These are phyloP conservation scores for Saccharomycopsis fodiens DNA, from an alignment of 805 yeast genomes.

Conservation along the genomic window DNA sequence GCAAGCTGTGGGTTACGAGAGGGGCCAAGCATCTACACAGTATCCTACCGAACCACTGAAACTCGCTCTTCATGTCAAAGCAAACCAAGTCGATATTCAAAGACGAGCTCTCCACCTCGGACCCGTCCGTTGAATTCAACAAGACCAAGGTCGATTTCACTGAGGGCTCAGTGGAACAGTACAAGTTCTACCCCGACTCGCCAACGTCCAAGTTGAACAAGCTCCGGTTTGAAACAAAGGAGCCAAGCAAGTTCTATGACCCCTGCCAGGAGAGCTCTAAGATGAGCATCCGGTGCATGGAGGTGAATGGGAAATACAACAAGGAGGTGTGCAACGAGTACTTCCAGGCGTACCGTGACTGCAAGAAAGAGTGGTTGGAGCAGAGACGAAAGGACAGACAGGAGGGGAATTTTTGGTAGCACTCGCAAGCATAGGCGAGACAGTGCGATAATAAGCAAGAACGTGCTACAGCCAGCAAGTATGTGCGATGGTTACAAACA, in stretches of 20 bases:
- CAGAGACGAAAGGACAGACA: conserved; percentile 26
- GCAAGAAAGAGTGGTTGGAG: conserved; percentile 67
- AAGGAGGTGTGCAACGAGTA: conserved; percentile 66
- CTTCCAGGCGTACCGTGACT: conserved; percentile 89
- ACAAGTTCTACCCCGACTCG: conserved; percentile 77
- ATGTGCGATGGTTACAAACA: too few relatives aligned
- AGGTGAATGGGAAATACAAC: conserved; percentile 59
- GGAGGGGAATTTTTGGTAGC: conserved; percentile 13
- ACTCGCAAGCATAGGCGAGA: too few relatives aligned
- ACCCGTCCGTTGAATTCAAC: conserved; percentile 2
- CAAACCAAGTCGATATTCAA: not conserved
- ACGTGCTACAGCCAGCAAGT: too few relatives aligned
- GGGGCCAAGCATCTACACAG: too few relatives aligned
- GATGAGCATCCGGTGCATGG: conserved; percentile 81
- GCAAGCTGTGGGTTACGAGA: too few relatives aligned
- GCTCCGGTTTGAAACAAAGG: conserved; percentile 63
- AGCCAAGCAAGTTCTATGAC: conserved; percentile 78
- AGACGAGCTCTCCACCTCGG: not conserved
- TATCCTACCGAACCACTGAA: too few relatives aligned
- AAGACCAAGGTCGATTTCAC: conserved; percentile 17
- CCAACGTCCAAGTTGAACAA: conserved; percentile 70
- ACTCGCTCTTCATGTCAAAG: too few relatives aligned
- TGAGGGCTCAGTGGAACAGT: conserved; percentile 31
- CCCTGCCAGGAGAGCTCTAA: conserved; percentile 88
- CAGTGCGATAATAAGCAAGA: too few relatives aligned